These are phyloP conservation scores for Neurospora hispaniola DNA, from an alignment of 495 filamentous ascomycete species.

Conservation along the genomic window DNA sequence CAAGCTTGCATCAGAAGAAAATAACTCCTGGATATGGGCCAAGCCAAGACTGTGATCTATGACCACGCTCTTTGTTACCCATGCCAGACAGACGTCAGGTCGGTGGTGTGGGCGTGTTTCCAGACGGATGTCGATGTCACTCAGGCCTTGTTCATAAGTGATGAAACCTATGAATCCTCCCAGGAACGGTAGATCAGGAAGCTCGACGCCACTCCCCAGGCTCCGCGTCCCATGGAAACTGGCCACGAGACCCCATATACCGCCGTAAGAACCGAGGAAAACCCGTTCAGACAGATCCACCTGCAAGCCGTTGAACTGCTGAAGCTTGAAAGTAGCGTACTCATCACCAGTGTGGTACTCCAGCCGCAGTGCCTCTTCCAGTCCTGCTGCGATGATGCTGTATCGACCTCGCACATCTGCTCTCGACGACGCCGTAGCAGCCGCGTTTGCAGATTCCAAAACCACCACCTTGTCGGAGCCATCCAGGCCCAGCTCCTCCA, in stretches of 20 bases:
- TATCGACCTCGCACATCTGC: slow-evolving; percentile 47
- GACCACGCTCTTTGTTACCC: slow-evolving; percentile 70
- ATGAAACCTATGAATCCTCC: slow-evolving; percentile 87
- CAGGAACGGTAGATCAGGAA: slow-evolving; percentile 52
- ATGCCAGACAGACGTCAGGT: slow-evolving; percentile 67
- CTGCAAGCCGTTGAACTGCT: background rate
- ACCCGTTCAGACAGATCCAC: slow-evolving; percentile 16
- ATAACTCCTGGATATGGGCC: slow-evolving; percentile 56
- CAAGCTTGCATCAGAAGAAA: slow-evolving; percentile 21
- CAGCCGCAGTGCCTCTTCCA: slow-evolving; percentile 39
- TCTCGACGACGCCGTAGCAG: slow-evolving; percentile 20
- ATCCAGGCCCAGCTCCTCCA: slow-evolving; percentile 33
- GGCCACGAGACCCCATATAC: slow-evolving; percentile 47
- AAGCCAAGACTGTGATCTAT: slow-evolving; percentile 56
- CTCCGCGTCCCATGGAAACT: slow-evolving; percentile 45
- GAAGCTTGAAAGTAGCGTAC: slow-evolving; percentile 21
- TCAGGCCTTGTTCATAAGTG: slow-evolving; percentile 76
- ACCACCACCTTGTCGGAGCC: slow-evolving; percentile 34
- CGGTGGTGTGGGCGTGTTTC: slow-evolving; percentile 29
- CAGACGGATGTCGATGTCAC: slow-evolving; percentile 41
- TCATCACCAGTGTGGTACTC: slow-evolving; percentile 40
- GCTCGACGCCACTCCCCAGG: slow-evolving; percentile 16
- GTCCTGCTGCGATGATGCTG: slow-evolving; percentile 57
- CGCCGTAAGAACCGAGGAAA: slow-evolving; percentile 24
- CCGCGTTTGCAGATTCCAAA: slow-evolving; percentile 44